A percentile compares a stretch with the other conserved stretches of the same genome.
Conservation (phyloP, 208 protist genomes). For the Leishmania arabica region DNA sequence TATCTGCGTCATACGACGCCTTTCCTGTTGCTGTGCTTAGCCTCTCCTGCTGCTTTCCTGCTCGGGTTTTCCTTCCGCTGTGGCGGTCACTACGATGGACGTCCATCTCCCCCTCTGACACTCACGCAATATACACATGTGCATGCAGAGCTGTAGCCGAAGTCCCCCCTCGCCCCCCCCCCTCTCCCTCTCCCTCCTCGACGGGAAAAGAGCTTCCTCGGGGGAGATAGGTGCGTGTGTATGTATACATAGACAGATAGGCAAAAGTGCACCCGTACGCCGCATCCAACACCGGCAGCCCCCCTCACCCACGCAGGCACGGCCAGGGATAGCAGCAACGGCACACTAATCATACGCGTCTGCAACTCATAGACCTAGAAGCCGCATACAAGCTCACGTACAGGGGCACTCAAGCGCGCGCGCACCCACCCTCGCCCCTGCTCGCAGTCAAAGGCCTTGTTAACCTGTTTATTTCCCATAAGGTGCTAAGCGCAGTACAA, state of each 20-base stretch:
- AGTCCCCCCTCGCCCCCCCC: background rate
- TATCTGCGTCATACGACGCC: background rate
- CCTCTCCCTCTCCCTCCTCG: background rate
- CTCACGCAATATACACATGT: background rate
- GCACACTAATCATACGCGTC: background rate
- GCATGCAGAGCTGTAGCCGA: background rate
- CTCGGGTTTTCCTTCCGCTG: background rate
- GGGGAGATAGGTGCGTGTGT: background rate
- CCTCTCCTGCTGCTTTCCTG: background rate
- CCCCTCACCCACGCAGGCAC: background rate
- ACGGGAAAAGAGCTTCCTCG: background rate
- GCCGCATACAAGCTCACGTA: background rate
- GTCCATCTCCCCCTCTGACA: background rate
- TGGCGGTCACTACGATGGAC: background rate
- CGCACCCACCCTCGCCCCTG: background rate
- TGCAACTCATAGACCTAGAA: background rate
- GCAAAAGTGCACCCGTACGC: background rate
- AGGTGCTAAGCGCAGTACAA: too few relatives aligned
- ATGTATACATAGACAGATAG: background rate
- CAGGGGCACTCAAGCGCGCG: background rate
- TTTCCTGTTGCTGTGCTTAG: background rate
- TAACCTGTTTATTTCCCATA: too few relatives aligned
- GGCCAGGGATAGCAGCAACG: background rate
- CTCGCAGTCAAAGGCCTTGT: background rate
- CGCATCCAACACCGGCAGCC: background rate